phyloP scores from a whole-genome alignment of 768 basidiomycete genomes.

The Auricularia sp. region DNA sequence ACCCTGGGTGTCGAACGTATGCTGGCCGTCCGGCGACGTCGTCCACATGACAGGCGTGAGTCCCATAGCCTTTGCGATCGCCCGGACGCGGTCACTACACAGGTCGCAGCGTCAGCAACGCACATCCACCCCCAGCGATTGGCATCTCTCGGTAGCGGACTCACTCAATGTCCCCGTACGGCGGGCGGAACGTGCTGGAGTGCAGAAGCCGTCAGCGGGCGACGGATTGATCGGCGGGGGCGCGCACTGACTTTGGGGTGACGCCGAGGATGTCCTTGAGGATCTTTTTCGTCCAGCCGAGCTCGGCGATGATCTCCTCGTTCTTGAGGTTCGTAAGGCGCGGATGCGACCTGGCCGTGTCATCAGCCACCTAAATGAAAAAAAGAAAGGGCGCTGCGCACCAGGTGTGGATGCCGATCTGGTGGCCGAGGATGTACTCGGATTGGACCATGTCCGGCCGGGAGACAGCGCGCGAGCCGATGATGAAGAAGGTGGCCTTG shows the following conservation, averaged over 20 bases:
- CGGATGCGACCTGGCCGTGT: slow-evolving; percentile 26
- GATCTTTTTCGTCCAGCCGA: slow-evolving; percentile 33
- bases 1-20: slow-evolving; percentile 67
- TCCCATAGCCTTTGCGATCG: slow-evolving; percentile 85
- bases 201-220: slow-evolving; percentile 20
- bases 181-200: slow-evolving; percentile 45
- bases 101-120: slow-evolving; percentile 5
- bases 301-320: slow-evolving; percentile 75
- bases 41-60: slow-evolving; percentile 90
- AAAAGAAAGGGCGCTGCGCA: slow-evolving; percentile 39
- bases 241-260: slow-evolving; percentile 49
- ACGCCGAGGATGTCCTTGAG: slow-evolving; percentile 49
- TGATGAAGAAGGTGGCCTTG: slow-evolving; percentile 82
- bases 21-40: slow-evolving; percentile 36
- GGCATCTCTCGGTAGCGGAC: neutral
- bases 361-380: slow-evolving; percentile 20
- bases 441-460: slow-evolving; percentile 64
- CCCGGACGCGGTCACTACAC: slow-evolving; percentile 77
- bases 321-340: slow-evolving; percentile 59
- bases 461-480: slow-evolving; percentile 76
- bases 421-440: slow-evolving; percentile 71
- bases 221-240: neutral
- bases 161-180: slow-evolving; percentile 69
- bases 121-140: too few relatives aligned
- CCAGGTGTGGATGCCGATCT: slow-evolving; percentile 86